These are phyloP conservation scores for Wickerhamomyces rabaulensis DNA, from an alignment of 805 yeast genomes.

Conservation along the genomic window DNA sequence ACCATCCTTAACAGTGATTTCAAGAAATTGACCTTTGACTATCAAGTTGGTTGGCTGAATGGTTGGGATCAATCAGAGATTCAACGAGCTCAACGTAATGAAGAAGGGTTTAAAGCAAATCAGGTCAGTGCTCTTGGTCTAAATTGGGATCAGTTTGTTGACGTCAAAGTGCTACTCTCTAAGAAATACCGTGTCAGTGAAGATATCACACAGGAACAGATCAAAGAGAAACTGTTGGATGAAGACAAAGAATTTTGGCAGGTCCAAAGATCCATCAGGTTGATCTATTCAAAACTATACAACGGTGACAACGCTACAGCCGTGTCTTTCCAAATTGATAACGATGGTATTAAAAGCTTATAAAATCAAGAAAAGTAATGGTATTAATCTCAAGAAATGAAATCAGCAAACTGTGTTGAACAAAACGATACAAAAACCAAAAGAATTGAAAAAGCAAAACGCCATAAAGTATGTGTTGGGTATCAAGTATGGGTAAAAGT, in stretches of 20 bases:
- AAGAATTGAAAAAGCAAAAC: not conserved
- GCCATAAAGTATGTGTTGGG: not conserved
- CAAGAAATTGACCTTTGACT: slow-evolving; percentile 38
- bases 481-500: too few species aligned
- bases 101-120: slow-evolving; percentile 7
- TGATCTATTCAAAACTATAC: slow-evolving; percentile 34
- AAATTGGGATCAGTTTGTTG: slow-evolving; percentile 47
- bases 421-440: too few species aligned
- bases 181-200: slow-evolving; percentile 35
- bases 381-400: not conserved
- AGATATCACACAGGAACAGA: slow-evolving; percentile 24
- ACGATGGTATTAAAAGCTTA: slow-evolving; percentile 11
- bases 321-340: slow-evolving; percentile 22
- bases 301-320: slow-evolving; percentile 5
- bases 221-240: slow-evolving; percentile 5
- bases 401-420: not conserved
- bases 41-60: slow-evolving; percentile 65
- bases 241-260: slow-evolving; percentile 15
- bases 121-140: slow-evolving; percentile 52
- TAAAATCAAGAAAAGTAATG: slow-evolving; percentile 1
- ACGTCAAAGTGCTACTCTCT: slow-evolving; percentile 42
- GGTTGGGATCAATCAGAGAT: slow-evolving; percentile 64
- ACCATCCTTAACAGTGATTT: slow-evolving; percentile 18
- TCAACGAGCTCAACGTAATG: slow-evolving; percentile 24
- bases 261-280: slow-evolving; percentile 29